Conservation (phyloP, 75 land plant genomes). For the Chamaecyparis obtusa region DNA sequence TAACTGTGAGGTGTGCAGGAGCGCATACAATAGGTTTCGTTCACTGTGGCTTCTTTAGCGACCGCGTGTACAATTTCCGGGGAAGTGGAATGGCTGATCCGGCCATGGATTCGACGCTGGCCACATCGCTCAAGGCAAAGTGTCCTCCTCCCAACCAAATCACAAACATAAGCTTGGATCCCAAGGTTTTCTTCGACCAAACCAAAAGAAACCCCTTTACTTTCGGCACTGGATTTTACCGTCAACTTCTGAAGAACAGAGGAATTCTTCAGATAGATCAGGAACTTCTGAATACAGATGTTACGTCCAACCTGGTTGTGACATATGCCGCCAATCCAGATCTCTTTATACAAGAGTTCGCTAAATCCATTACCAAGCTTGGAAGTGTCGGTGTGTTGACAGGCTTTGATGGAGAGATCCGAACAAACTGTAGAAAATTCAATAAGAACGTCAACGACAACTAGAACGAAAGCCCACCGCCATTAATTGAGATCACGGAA, state of each 20-base stretch:
- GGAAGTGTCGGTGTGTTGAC: constrained; percentile 20
- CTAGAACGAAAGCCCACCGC: no score
- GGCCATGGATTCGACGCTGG: constrained; percentile 3
- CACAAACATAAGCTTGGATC: constrained; percentile 8
- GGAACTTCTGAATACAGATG: constrained; percentile 16
- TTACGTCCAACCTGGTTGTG: constrained; percentile 4
- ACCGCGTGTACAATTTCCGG: constrained; percentile 26
- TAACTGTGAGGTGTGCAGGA: constrained; percentile 3
- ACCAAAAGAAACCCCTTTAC: background rate
- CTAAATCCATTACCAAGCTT: constrained; percentile 26
- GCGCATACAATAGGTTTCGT: constrained; percentile 30
- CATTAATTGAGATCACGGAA: no score
- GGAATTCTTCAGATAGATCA: constrained; percentile 30
- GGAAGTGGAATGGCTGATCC: constrained; percentile 28
- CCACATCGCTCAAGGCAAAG: background rate
- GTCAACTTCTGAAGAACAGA: constrained; percentile 12
- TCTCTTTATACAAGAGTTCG: constrained; percentile 5
- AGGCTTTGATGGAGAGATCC: constrained; percentile 24
- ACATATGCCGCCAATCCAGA: background rate
- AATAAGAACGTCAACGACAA: background rate
- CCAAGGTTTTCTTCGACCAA: constrained; percentile 19
- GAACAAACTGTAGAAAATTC: constrained; percentile 19
- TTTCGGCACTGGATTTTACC: constrained; percentile 16
- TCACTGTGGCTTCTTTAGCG: constrained; percentile 30
- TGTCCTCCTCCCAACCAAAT: constrained; percentile 15